Conservation (phyloP, 257 asterid genomes). For the Gentiana dahurica region DNA sequence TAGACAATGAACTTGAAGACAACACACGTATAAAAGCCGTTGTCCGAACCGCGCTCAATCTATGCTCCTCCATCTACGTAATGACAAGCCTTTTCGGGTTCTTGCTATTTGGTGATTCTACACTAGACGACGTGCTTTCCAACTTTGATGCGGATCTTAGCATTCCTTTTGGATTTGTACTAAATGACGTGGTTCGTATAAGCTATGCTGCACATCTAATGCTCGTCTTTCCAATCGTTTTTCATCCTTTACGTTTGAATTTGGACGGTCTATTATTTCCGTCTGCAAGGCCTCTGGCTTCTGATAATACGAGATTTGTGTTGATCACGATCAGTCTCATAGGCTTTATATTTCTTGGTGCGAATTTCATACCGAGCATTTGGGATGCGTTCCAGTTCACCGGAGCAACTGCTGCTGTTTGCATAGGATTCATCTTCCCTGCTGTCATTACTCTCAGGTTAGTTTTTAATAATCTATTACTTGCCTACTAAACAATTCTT, state of each 20-base stretch:
- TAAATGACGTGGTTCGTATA: slow-evolving; percentile 82
- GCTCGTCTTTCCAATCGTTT: slow-evolving; percentile 95
- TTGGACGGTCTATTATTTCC: slow-evolving; percentile 92
- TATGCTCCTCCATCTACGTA: slow-evolving; percentile 73
- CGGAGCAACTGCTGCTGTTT: slow-evolving; percentile 98
- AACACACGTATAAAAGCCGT: slow-evolving; percentile 61
- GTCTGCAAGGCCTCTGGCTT: slow-evolving; percentile 61
- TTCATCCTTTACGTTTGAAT: slow-evolving; percentile 70
- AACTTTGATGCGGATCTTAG: slow-evolving; percentile 85
- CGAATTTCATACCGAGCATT: slow-evolving; percentile 95
- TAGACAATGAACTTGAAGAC: slow-evolving; percentile 89
- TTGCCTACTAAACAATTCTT: too few species aligned
- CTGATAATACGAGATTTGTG: slow-evolving; percentile 71
- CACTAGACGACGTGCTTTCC: slow-evolving; percentile 93
- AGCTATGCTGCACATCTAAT: slow-evolving; percentile 95
- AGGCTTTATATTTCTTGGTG: slow-evolving; percentile 55
- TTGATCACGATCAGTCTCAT: slow-evolving; percentile 61
- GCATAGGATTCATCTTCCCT: slow-evolving; percentile 86
- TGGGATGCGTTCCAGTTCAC: slow-evolving; percentile 99
- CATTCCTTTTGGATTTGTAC: slow-evolving; percentile 69
- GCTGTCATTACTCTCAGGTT: slow-evolving; percentile 79
- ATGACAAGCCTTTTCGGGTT: slow-evolving; percentile 88
- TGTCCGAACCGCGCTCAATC: slow-evolving; percentile 68
- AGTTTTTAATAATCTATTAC: too few species aligned
- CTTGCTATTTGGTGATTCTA: slow-evolving; percentile 81